phyloP scores from a whole-genome alignment of 2,329 filamentous ascomycete genomes.

The Pestalotiopsis sp. region DNA sequence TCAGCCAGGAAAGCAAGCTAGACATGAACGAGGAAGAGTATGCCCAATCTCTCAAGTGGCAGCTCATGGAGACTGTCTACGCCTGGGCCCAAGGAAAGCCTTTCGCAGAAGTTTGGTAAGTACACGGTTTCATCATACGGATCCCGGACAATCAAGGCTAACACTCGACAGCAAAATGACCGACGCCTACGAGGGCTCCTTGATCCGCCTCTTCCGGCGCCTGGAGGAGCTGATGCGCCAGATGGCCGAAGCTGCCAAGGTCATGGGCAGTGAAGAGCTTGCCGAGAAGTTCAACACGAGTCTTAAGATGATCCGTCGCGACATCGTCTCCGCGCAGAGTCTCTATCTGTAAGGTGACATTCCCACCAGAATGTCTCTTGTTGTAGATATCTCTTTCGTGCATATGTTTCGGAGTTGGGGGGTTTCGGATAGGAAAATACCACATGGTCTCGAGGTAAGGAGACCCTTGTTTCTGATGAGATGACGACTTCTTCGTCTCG shows the following conservation, averaged over 20 bases:
- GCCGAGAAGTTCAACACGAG: constrained; percentile 90
- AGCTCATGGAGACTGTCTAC: constrained; percentile 96
- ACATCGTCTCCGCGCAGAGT: constrained; percentile 93
- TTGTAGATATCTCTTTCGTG: background rate
- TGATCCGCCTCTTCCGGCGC: constrained; percentile 94
- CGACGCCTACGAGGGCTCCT: constrained; percentile 92
- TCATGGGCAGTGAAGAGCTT: constrained; percentile 96
- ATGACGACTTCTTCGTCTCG: background rate
- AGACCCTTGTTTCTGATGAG: background rate
- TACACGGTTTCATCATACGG: background rate
- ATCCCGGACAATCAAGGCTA: constrained; percentile 16
- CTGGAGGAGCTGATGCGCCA: constrained; percentile 93
- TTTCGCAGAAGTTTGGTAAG: constrained; percentile 92
- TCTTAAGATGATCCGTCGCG: constrained; percentile 82
- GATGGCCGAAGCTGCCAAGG: constrained; percentile 93
- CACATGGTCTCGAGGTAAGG: constrained; percentile 9
- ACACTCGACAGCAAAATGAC: constrained; percentile 84
- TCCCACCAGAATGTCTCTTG: background rate
- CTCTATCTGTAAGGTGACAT: constrained; percentile 71
- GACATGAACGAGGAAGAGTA: constrained; percentile 96
- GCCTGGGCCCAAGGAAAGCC: constrained; percentile 88
- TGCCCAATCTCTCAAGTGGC: constrained; percentile 83
- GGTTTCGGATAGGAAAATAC: constrained; percentile 9
- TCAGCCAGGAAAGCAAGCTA: constrained; percentile 92
- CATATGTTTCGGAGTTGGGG: constrained; percentile 12